Base-by-base conservation (phyloP, 108 stramenopile species). In the Nannochloropsis salina region DNA sequence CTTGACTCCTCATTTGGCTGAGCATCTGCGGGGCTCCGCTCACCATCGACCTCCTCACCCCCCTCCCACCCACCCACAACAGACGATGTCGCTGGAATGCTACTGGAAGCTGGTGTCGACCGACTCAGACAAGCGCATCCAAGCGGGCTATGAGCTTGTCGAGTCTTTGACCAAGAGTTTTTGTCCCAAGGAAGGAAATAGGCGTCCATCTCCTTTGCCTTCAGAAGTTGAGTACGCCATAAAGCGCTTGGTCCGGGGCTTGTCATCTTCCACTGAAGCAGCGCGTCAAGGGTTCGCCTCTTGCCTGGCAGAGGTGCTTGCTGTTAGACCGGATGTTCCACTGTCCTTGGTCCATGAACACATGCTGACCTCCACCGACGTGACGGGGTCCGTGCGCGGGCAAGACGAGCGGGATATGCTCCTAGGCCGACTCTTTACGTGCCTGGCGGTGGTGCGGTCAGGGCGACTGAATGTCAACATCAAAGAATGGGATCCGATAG, bases 281-380 rank as follows among this genome's bases (percentile, higher is more conserved):
- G 90, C 90, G 15, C 43, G 90, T 18, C 90, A 90, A 84, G 90
- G 90, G 20, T 90, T 90, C 79, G 87, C 90, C 11, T 81, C 89
- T 8, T 89, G 89, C 84, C 80, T 89, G 44, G 84, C 85, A 20
- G 61, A 86, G 80, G 81, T 86, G 43, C 74, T 89, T 31, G 41
- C 45, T 45, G 85, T 22, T 80, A 83, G 84, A 9, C 81, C 86
- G 42, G 80, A 89, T 61, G 86, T 81, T n/a, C 86, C 42, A 44
- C 51, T 89, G 80, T 51, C 61, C 20, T 2, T 44, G 44, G 82
- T 89, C 80, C 74, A 83, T 22, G 89, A 84, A n/a, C 80, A 81
- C 40, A 84, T 89, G 22, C 20, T 89, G 40, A 44, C 79, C 21
- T 44, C 89, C 80, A 89, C 89, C 41, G 83, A 89, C 80, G 81